A percentile compares a stretch with the other conserved stretches of the same genome.
Evolutionary conservation across 495 filamentous ascomycete genomes (phyloP).

Genomic region (Penicilliopsis zonata): DNA sequence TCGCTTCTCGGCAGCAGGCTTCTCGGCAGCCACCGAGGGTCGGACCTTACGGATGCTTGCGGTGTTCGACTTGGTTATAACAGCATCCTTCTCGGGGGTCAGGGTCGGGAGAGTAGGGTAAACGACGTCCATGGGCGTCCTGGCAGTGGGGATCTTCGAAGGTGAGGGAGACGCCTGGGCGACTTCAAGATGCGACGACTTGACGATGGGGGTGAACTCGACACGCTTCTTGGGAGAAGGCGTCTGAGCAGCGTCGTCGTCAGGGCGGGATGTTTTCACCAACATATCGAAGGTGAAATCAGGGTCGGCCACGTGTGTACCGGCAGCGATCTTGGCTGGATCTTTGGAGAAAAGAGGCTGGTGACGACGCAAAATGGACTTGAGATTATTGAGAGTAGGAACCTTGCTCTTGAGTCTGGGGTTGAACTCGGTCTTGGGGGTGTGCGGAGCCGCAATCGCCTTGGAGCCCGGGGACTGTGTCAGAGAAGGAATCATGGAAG

Average conservation of each 20-base stretch:
- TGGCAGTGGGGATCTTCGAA: slow-evolving; percentile 25
- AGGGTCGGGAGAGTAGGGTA: slow-evolving; percentile 31
- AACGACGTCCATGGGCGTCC: slow-evolving; percentile 17
- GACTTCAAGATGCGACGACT: slow-evolving; percentile 28
- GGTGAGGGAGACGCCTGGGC: slow-evolving; percentile 28
- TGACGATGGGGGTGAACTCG: slow-evolving; percentile 44
- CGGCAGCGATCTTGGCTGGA: slow-evolving; percentile 46
- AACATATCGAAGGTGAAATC: slow-evolving; percentile 33
- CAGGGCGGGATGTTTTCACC: slow-evolving; percentile 20
- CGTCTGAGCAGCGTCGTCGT: slow-evolving; percentile 16
- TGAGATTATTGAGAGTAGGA: slow-evolving; percentile 34
- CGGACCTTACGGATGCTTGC: slow-evolving; percentile 25
- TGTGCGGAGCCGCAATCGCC: slow-evolving; percentile 28
- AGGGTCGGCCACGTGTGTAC: slow-evolving; percentile 43
- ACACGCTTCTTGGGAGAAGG: slow-evolving; percentile 47
- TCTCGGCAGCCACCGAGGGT: slow-evolving; percentile 11
- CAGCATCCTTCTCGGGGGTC: slow-evolving; percentile 20
- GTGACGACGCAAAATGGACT: slow-evolving; percentile 49
- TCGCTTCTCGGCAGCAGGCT: slow-evolving; percentile 4
- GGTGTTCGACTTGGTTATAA: slow-evolving; percentile 1
- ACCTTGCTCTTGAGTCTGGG: slow-evolving; percentile 30
- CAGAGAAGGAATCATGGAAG: slow-evolving; percentile 42
- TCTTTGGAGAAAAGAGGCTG: slow-evolving; percentile 51
- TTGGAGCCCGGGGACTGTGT: slow-evolving; percentile 35
- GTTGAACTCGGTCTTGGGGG: slow-evolving; percentile 34